A percentile compares a stretch with the other conserved stretches of the same genome.
Evolutionary conservation across 495 filamentous ascomycete species (phyloP).

Genomic region (Tuber calosporum): DNA sequence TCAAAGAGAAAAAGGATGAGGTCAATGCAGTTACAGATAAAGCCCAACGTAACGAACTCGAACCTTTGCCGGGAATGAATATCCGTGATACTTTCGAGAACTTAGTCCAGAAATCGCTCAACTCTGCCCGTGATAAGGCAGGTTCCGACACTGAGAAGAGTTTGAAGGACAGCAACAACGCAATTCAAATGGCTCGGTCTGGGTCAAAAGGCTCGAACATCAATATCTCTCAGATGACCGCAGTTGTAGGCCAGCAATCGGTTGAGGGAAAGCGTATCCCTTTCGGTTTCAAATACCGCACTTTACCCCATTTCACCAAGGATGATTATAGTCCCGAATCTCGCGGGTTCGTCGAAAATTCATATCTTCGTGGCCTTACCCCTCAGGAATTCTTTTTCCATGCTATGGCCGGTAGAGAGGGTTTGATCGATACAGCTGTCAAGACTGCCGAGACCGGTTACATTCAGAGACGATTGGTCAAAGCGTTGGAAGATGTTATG

Average conservation of each 20-base stretch:
- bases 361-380: constrained; percentile 90
- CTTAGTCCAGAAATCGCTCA: constrained; percentile 85
- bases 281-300: constrained; percentile 98
- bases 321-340: constrained; percentile 97
- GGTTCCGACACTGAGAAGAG: constrained; percentile 84
- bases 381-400: constrained; percentile 99
- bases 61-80: constrained; percentile 91
- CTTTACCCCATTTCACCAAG: constrained; percentile 95
- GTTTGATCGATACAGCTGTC: constrained; percentile 98
- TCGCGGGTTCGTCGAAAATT: constrained; percentile 97
- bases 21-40: constrained; percentile 63
- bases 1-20: constrained; percentile 69
- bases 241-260: constrained; percentile 91
- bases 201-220: constrained; percentile 97
- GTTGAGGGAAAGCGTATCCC: constrained; percentile 98
- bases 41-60: constrained; percentile 77
- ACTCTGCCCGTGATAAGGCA: constrained; percentile 90
- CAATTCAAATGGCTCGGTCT: constrained; percentile 87
- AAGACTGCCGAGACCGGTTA: constrained; percentile 99
- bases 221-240: constrained; percentile 99
- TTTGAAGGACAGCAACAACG: constrained; percentile 92
- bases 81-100: constrained; percentile 96
- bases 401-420: constrained; percentile 99
- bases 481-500: constrained; percentile 95
- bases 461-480: constrained; percentile 95